Percentiles rank a stretch among this genome's conserved stretches.
These are phyloP conservation scores for Plasmodium gallinaceum DNA, from an alignment of 169 alveolate genomes.

Conservation along the genomic window DNA sequence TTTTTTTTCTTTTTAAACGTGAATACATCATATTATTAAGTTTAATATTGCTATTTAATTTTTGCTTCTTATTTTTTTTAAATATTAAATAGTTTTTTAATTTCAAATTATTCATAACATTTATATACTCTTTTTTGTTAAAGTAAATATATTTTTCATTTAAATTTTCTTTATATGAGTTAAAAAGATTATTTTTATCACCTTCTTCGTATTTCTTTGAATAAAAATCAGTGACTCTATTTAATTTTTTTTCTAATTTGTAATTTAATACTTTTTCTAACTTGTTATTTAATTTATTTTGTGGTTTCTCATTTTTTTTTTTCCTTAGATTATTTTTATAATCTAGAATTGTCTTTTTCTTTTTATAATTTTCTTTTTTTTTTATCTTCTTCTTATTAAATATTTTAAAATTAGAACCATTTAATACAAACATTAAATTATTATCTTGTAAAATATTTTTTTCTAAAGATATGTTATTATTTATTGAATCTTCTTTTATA, in stretches of 20 bases:
- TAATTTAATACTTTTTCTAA: background rate
- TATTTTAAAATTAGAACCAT: constrained; percentile 28
- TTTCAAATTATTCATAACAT: background rate
- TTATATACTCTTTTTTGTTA: background rate
- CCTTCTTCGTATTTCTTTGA: constrained; percentile 14
- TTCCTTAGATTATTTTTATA: constrained; percentile 26
- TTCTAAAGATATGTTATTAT: background rate
- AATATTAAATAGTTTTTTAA: constrained; percentile 16
- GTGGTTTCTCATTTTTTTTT: constrained; percentile 21
- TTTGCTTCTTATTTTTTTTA: constrained; percentile 21
- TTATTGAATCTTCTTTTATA: constrained; percentile 18
- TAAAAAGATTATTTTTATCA: background rate
- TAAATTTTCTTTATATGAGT: background rate
- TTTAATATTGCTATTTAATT: background rate
- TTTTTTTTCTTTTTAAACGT: constrained; percentile 8
- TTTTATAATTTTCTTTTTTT: constrained; percentile 18
- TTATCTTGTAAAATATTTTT: constrained; percentile 6
- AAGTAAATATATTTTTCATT: background rate
- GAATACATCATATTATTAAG: background rate
- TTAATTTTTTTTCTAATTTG: background rate
- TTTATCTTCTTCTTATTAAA: constrained; percentile 30
- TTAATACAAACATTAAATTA: constrained; percentile 8
- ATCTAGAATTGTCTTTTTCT: constrained; percentile 21
- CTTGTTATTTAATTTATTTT: constrained; percentile 15
- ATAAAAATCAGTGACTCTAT: background rate